Conservation (phyloP, 176 grass and related monocot species). For the Stipa capillata region DNA sequence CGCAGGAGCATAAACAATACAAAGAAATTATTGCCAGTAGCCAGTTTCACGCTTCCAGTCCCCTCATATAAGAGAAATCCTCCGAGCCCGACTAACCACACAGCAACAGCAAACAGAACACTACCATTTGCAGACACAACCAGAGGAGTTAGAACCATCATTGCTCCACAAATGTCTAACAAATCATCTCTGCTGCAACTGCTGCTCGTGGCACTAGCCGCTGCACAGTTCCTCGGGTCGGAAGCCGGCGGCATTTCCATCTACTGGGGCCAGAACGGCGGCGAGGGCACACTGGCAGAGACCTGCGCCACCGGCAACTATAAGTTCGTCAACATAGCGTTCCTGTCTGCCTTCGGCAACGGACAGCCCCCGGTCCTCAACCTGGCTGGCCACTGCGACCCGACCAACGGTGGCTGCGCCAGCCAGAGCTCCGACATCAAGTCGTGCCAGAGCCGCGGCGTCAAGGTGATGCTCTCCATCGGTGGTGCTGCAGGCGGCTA, state of each 20-base stretch:
- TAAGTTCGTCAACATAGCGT: slow-evolving; percentile 41
- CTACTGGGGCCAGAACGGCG: slow-evolving; percentile 43
- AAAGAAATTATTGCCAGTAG: background rate
- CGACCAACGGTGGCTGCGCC: slow-evolving; percentile 22
- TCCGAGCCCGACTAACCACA: background rate
- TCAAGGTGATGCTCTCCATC: slow-evolving; percentile 62
- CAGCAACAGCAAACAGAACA: background rate
- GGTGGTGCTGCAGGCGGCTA: slow-evolving; percentile 25
- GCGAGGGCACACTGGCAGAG: slow-evolving; percentile 19
- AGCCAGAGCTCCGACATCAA: slow-evolving; percentile 21
- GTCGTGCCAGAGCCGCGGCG: slow-evolving; percentile 33
- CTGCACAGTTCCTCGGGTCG: background rate
- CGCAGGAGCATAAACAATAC: background rate
- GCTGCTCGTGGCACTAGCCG: slow-evolving; percentile 1
- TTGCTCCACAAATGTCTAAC: background rate
- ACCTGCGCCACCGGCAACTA: slow-evolving; percentile 22
- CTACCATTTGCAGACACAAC: background rate
- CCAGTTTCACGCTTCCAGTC: background rate
- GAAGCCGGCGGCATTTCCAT: slow-evolving; percentile 20
- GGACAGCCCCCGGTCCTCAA: slow-evolving; percentile 34
- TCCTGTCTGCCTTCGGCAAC: slow-evolving; percentile 43
- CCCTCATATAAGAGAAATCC: slow-evolving; percentile 1
- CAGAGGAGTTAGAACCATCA: background rate
- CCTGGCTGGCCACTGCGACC: slow-evolving; percentile 57
- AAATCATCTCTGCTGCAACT: background rate